phyloP scores from a whole-genome alignment of 768 basidiomycete genomes.

The Boletus huronensis region DNA sequence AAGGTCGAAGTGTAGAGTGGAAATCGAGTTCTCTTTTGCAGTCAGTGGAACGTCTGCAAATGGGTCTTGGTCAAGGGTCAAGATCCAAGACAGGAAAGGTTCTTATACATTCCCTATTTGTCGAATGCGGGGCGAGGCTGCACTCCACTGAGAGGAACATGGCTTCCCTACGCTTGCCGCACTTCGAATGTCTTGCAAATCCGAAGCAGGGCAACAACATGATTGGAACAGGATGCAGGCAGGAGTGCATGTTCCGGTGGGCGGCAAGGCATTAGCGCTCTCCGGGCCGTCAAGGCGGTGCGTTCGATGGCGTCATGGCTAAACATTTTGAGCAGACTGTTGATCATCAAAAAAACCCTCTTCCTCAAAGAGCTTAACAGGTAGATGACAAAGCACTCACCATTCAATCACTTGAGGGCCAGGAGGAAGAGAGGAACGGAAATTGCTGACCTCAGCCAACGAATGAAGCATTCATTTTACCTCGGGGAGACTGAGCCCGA shows the following conservation, averaged over 20 bases:
- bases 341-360: slow-evolving; percentile 31
- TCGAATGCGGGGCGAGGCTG: slow-evolving; percentile 22
- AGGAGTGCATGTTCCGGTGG: slow-evolving; percentile 28
- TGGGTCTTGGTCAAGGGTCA: slow-evolving; percentile 24
- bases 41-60: slow-evolving; percentile 21
- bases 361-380: slow-evolving; percentile 32
- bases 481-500: slow-evolving; percentile 4
- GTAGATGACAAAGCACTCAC: slow-evolving; percentile 15
- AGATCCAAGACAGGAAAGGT: slow-evolving; percentile 22
- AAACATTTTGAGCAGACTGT: slow-evolving; percentile 16
- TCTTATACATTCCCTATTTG: slow-evolving; percentile 28
- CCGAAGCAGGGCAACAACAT: slow-evolving; percentile 31
- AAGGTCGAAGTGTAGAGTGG: slow-evolving; percentile 8
- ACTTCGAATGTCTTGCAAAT: slow-evolving; percentile 29
- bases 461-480: slow-evolving; percentile 20
- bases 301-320: slow-evolving; percentile 24
- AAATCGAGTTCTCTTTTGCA: slow-evolving; percentile 19
- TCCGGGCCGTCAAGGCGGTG: slow-evolving; percentile 28
- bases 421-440: slow-evolving; percentile 18
- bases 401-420: slow-evolving; percentile 11
- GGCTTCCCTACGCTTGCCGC: slow-evolving; percentile 28
- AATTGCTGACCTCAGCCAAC: slow-evolving; percentile 23
- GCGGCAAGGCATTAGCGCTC: slow-evolving; percentile 25
- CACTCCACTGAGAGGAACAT: slow-evolving; percentile 24
- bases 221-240: slow-evolving; percentile 32